Evolutionary conservation across 2,329 filamentous ascomycete species (phyloP), one percentile per base, ranked within the genome.

Genomic region (Alternaria solani): DNA sequence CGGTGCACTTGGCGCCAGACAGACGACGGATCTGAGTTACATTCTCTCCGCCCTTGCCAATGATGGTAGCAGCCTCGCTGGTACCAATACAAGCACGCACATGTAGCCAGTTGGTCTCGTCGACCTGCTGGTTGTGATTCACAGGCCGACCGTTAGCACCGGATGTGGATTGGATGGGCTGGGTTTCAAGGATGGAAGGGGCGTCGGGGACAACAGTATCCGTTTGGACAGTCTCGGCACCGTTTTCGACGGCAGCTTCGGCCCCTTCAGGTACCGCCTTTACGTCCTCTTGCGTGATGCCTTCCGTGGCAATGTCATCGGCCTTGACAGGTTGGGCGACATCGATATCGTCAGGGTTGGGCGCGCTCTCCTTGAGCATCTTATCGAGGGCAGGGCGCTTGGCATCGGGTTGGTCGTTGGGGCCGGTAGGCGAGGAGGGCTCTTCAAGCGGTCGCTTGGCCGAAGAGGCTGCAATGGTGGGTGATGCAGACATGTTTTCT

Each of bases 41-140:
- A 76, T 99, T 99, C 84, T 99, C 95, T 77, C 95, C 95, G 65
- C 94, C 94, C 83, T 99, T 99, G 76, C 95, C 95, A 80, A 99
- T 99, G 68, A 97, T 93, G 49, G 95, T 99, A 39, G 95, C 95
- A 69, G 95, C 95, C 81, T 99, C 95, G 46, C 93, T 93, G 80
- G 94, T 99, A 53, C 94, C 96, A 73, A 99, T 99, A 73, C 97
- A 94, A 57, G 95, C 93, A 70, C 95, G 91, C 72, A 99, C 92
- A 78, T 99, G 95, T 69, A 99, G 94, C 94, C 95, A 99, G 47
- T 90, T 90, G 48, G 91, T 93, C 83, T 99, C 95, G 75, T 99
- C 95, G 71, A 95, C 88, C 75, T 83, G 84, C 80, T 78, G 83
- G 78, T 73, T 75, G 64, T 83, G 70, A 74, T 81, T 68, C 73